Conservation (phyloP, 345 rosid species). For the Hevea brasiliensis region DNA sequence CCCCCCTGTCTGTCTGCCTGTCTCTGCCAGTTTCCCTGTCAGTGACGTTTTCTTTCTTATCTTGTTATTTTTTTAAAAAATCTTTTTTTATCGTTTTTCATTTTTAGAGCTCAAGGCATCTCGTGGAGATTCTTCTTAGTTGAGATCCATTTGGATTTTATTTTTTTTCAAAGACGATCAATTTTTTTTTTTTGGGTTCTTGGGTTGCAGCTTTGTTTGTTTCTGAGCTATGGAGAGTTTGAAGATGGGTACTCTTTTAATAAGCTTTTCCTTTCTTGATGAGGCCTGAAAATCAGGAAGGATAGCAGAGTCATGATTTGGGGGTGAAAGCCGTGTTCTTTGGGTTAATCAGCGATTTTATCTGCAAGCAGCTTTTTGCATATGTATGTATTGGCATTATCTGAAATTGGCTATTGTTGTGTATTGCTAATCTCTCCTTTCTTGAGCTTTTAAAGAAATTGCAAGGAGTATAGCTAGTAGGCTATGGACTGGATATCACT, state of each 20-base stretch:
- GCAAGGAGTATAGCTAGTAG: neutral
- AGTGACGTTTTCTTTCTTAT: constrained; percentile 15
- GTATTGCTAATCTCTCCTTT: neutral
- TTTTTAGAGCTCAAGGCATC: neutral
- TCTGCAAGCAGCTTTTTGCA: neutral
- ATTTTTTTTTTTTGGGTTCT: neutral
- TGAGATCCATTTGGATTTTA: neutral
- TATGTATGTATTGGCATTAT: neutral
- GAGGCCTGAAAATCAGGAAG: constrained; percentile 2
- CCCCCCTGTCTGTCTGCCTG: constrained; percentile 6
- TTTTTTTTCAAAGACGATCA: neutral
- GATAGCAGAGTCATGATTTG: neutral
- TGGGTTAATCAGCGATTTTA: neutral
- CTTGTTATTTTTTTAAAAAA: neutral
- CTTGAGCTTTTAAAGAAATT: neutral
- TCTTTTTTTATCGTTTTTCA: neutral
- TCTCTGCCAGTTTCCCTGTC: constrained; percentile 28
- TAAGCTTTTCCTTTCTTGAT: neutral
- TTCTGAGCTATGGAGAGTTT: constrained; percentile 9
- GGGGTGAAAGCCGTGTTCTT: neutral
- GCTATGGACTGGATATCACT: neutral
- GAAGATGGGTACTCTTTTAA: neutral
- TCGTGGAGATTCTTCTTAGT: neutral
- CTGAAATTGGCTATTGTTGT: neutral
- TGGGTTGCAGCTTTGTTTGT: constrained; percentile 14